These are phyloP conservation scores for Salvia hispanica DNA, from an alignment of 257 asterid genomes.

Conservation along the genomic window DNA sequence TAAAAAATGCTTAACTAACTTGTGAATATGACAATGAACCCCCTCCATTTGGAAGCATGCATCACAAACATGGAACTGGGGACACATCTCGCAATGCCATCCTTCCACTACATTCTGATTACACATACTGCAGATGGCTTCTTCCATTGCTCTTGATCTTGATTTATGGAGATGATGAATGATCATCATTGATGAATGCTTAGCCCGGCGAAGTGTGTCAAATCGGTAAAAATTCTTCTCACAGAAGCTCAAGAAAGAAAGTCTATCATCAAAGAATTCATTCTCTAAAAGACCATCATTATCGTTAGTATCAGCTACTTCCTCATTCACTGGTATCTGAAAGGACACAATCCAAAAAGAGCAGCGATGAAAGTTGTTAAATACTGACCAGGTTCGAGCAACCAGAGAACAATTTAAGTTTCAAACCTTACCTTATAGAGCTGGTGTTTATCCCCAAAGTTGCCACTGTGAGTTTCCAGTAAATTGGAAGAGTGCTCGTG, in stretches of 20 bases:
- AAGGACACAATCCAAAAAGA: slow-evolving; percentile 9
- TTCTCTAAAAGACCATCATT: slow-evolving; percentile 47
- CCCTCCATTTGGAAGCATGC: slow-evolving; percentile 43
- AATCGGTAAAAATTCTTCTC: slow-evolving; percentile 62
- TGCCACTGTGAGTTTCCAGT: slow-evolving; percentile 44
- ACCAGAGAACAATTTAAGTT: slow-evolving; percentile 13
- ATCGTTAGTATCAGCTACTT: slow-evolving; percentile 51
- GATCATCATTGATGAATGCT: slow-evolving; percentile 90
- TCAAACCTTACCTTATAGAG: slow-evolving; percentile 48
- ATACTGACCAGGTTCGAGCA: slow-evolving; percentile 9
- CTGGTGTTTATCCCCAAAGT: slow-evolving; percentile 54
- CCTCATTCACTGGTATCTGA: slow-evolving; percentile 45
- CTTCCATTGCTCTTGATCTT: slow-evolving; percentile 16
- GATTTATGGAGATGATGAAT: slow-evolving; percentile 53
- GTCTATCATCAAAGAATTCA: slow-evolving; percentile 53
- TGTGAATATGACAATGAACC: slow-evolving; percentile 35
- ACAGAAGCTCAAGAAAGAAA: slow-evolving; percentile 66
- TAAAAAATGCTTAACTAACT: slow-evolving; percentile 24
- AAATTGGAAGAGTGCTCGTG: slow-evolving; percentile 32
- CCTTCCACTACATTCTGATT: slow-evolving; percentile 33
- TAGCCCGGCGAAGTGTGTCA: slow-evolving; percentile 69
- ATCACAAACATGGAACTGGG: slow-evolving; percentile 41
- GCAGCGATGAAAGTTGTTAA: background rate
- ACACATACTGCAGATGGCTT: slow-evolving; percentile 42
- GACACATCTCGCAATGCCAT: slow-evolving; percentile 48